Evolutionary conservation across 176 grass and related monocot genomes (phyloP).

Genomic region (Paspalum vaginatum): DNA sequence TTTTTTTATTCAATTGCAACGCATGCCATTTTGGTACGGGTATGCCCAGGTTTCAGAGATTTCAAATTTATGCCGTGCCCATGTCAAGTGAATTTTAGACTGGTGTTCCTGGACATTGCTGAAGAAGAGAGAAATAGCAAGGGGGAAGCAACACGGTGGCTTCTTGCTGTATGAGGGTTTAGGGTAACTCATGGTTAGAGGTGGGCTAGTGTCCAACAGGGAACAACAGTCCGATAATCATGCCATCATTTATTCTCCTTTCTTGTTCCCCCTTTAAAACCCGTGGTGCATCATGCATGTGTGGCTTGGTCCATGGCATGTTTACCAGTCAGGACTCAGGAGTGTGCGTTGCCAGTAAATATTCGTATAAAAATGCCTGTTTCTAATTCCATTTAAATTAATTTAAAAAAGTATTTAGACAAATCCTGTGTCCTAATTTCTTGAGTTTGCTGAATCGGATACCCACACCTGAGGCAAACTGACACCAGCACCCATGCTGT

Average conservation of each 20-base stretch:
- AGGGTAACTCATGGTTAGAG: not conserved
- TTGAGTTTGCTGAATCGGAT: not conserved
- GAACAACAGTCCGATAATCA: not conserved
- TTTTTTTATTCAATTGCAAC: constrained; percentile 42
- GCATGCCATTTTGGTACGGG: not conserved
- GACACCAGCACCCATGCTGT: not conserved
- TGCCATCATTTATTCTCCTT: not conserved
- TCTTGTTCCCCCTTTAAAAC: not conserved
- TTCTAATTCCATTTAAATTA: not conserved
- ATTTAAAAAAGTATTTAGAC: not conserved
- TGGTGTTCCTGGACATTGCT: not conserved
- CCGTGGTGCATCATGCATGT: not conserved
- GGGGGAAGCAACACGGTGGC: not conserved
- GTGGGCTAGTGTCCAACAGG: not conserved
- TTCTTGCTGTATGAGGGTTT: not conserved
- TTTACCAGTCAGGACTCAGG: not conserved
- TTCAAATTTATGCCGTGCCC: constrained; percentile 4
- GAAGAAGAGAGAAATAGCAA: not conserved
- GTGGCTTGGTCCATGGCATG: not conserved
- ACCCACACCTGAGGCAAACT: not conserved
- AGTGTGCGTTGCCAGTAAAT: not conserved
- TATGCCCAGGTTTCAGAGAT: not conserved
- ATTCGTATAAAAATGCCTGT: not conserved
- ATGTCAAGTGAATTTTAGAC: constrained; percentile 28
- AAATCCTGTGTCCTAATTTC: not conserved